These are phyloP conservation scores for Cucurbita argyrosperma DNA, from an alignment of 306 rosid genomes.

Conservation along the genomic window DNA sequence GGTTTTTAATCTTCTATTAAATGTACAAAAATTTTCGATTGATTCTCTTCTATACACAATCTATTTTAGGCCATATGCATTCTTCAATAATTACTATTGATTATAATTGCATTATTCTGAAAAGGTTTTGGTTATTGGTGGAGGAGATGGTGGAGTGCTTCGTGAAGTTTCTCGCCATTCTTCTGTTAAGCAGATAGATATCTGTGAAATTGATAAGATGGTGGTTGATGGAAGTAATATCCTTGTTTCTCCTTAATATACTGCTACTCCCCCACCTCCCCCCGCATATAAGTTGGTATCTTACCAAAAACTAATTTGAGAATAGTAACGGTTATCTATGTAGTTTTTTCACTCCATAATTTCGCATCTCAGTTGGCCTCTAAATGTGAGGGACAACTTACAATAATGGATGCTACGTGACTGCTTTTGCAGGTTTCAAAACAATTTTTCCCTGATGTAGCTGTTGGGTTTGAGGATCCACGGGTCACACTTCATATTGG, in stretches of 20 bases:
- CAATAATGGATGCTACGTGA: background rate
- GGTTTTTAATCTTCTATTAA: conserved; percentile 18
- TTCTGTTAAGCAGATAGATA: conserved; percentile 68
- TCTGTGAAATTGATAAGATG: conserved; percentile 95
- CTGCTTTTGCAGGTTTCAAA: conserved; percentile 50
- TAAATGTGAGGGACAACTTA: background rate
- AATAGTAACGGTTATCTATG: background rate
- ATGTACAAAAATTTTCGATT: background rate
- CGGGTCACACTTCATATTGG: conserved; percentile 72
- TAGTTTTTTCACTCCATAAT: background rate
- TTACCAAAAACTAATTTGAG: background rate
- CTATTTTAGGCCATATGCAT: background rate
- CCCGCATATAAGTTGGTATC: background rate
- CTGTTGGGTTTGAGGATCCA: conserved; percentile 67
- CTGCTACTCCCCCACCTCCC: background rate
- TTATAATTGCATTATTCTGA: background rate
- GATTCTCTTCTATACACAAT: background rate
- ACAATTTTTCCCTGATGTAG: conserved; percentile 61
- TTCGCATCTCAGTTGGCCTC: background rate
- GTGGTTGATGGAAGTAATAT: conserved; percentile 63
- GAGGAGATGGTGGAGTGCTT: conserved; percentile 94
- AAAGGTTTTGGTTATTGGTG: conserved; percentile 92
- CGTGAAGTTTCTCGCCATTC: conserved; percentile 92
- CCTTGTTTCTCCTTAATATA: background rate
- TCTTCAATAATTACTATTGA: background rate